A percentile compares a stretch with the other conserved stretches of the same genome.
Evolutionary conservation across 176 grass and related monocot species (phyloP).

Genomic region (Urochloa ruziziensis): DNA sequence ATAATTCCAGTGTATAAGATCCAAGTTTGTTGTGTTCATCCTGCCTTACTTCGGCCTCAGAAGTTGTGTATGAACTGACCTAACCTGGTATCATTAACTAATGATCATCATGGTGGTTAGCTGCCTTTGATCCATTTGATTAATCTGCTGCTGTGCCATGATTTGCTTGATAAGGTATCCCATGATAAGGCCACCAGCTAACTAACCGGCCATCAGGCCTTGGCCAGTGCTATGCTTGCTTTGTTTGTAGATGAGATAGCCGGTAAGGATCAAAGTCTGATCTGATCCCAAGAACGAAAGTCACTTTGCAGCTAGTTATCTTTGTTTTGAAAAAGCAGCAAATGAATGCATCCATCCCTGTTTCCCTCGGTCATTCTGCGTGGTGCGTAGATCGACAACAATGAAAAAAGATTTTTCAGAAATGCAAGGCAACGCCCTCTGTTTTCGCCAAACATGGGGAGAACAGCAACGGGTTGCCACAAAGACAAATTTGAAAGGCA

Average conservation of each 20-base stretch:
- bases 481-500: slow-evolving; percentile 1
- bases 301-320: slow-evolving; percentile 1
- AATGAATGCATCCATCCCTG: not conserved
- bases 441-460: slow-evolving; percentile 10
- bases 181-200: not conserved
- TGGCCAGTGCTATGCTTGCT: not conserved
- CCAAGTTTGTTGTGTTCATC: slow-evolving; percentile 31
- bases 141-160: not conserved
- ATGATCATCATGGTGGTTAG: slow-evolving; percentile 34
- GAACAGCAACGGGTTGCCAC: slow-evolving; percentile 32
- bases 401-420: not conserved
- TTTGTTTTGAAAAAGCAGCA: slow-evolving; percentile 16
- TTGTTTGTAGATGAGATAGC: not conserved
- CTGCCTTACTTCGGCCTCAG: slow-evolving; percentile 21
- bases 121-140: not conserved
- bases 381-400: slow-evolving; percentile 13
- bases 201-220: not conserved
- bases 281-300: slow-evolving; percentile 35
- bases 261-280: slow-evolving; percentile 15
- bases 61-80: slow-evolving; percentile 30
- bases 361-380: not conserved
- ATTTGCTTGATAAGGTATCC: slow-evolving; percentile 26
- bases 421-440: slow-evolving; percentile 4
- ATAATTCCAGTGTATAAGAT: slow-evolving; percentile 37
- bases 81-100: slow-evolving; percentile 35